Percentiles rank a stretch among this genome's conserved stretches.
These are phyloP conservation scores for Aspergillus awamori DNA, from an alignment of 2,329 filamentous ascomycete species.

Conservation along the genomic window DNA sequence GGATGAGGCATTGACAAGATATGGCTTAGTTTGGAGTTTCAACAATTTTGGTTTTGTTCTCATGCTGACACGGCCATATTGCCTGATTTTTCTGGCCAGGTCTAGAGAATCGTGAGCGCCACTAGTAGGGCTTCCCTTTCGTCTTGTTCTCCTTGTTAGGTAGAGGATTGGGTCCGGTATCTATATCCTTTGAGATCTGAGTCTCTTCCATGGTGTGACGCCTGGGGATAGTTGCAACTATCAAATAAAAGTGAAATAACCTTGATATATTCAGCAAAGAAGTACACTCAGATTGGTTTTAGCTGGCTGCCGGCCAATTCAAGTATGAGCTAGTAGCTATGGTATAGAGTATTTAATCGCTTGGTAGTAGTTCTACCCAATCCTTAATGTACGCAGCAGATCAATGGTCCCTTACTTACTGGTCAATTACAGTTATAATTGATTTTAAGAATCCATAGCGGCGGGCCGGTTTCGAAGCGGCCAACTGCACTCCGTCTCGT, in stretches of 20 bases:
- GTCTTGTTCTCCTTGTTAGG: not conserved
- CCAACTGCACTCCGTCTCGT: constrained; percentile 2
- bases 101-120: not conserved
- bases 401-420: not conserved
- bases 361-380: not conserved
- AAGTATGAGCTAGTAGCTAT: no score
- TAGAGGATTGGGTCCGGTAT: constrained; percentile 19
- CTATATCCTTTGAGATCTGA: constrained; percentile 2
- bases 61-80: constrained; percentile 22
- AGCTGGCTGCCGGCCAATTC: no score
- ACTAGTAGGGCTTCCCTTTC: constrained; percentile 1
- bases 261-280: not conserved
- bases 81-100: not conserved
- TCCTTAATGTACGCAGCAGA: not conserved
- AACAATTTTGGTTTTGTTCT: constrained; percentile 23
- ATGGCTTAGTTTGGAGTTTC: constrained; percentile 24
- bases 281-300: not conserved
- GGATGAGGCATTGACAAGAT: not conserved
- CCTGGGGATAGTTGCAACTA: not conserved
- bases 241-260: not conserved
- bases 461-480: constrained; percentile 10
- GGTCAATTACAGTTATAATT: not conserved
- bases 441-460: constrained; percentile 12
- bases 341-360: no score
- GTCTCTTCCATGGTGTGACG: no score